phyloP scores from a whole-genome alignment of 2,329 filamentous ascomycete species.

The Aspergillus ochraceus region DNA sequence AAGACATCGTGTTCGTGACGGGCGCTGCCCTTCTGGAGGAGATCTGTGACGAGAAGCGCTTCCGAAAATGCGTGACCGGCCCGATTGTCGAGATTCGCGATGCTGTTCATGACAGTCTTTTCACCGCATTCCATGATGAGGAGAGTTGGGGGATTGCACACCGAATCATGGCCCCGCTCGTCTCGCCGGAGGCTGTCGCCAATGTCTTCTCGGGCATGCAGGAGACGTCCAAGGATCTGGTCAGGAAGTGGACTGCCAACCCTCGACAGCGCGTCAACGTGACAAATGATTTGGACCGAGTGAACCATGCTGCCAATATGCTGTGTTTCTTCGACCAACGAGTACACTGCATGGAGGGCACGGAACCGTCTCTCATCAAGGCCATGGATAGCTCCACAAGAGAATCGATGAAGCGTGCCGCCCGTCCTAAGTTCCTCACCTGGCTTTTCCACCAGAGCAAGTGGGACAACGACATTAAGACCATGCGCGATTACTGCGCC shows the following conservation, averaged over 20 bases:
- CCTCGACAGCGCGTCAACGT: constrained; percentile 45
- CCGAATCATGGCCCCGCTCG: constrained; percentile 48
- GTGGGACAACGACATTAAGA: constrained; percentile 54
- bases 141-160: constrained; percentile 66
- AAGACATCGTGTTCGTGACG: constrained; percentile 52
- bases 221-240: constrained; percentile 51
- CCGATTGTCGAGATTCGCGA: constrained; percentile 59
- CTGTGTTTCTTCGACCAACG: constrained; percentile 54
- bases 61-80: constrained; percentile 54
- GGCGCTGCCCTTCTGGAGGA: constrained; percentile 62
- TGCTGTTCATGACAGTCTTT: constrained; percentile 65
- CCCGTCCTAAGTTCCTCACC: constrained; percentile 53
- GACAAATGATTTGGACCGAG: constrained; percentile 52
- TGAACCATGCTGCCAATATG: constrained; percentile 55
- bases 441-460: constrained; percentile 55
- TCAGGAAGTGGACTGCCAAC: constrained; percentile 51
- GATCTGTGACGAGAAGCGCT: constrained; percentile 65
- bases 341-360: constrained; percentile 49
- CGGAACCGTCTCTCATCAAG: constrained; percentile 51
- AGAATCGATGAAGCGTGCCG: constrained; percentile 58
- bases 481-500: constrained; percentile 56
- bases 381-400: constrained; percentile 58
- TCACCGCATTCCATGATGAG: constrained; percentile 55
- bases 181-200: constrained; percentile 43
- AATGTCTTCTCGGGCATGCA: constrained; percentile 50